Conservation (phyloP, 1,139 yeast species). For the Saccharomyces hybrid region DNA sequence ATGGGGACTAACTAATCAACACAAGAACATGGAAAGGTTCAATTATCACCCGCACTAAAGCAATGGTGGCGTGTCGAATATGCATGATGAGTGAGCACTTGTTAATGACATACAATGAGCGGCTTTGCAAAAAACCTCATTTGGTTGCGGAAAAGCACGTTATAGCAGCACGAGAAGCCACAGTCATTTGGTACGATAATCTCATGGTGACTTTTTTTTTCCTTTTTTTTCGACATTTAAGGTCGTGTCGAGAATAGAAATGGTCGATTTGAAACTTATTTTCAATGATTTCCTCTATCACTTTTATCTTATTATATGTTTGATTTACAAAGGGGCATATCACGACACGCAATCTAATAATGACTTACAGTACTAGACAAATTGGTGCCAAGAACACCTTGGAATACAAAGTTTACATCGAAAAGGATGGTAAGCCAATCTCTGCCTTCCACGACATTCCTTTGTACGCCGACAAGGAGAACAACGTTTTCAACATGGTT, state of each 20-base stretch:
- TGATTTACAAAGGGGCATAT: background rate
- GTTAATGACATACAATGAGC: background rate
- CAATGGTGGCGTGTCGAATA: background rate
- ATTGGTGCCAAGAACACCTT: slow-evolving; percentile 87
- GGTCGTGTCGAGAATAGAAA: background rate
- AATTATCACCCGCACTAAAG: background rate
- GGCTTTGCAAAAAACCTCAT: background rate
- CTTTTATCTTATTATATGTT: background rate
- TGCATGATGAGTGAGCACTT: background rate
- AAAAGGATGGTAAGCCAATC: slow-evolving; percentile 57
- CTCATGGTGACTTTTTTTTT: background rate
- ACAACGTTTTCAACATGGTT: slow-evolving; percentile 71
- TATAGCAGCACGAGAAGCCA: background rate
- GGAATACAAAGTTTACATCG: slow-evolving; percentile 78
- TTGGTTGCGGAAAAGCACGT: background rate
- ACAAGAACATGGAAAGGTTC: background rate
- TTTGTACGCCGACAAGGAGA: slow-evolving; percentile 53
- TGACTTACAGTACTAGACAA: slow-evolving; percentile 75
- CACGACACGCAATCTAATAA: slow-evolving; percentile 22
- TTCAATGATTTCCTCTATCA: background rate
- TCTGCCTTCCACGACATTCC: slow-evolving; percentile 79
- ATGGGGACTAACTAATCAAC: background rate
- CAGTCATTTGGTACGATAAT: background rate
- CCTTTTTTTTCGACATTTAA: background rate
- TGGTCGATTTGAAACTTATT: background rate